phyloP scores from a whole-genome alignment of 2,329 filamentous ascomycete genomes.

The Penicillium sp. region DNA sequence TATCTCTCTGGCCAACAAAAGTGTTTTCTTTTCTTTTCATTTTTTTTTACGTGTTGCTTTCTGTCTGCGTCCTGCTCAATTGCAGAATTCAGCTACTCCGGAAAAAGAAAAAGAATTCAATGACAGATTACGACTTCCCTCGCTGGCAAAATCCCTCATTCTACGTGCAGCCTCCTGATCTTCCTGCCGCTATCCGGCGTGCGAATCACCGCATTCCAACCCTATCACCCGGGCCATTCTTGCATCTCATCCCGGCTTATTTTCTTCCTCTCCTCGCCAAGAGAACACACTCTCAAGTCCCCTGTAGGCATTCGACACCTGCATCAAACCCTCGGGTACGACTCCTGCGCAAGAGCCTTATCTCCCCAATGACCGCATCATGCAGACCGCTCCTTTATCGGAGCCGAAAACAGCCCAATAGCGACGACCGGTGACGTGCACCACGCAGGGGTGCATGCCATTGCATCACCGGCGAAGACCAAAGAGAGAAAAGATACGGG shows the following conservation, averaged over 20 bases:
- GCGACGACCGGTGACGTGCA: neutral
- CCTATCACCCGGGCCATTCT: no score
- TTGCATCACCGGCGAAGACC: neutral
- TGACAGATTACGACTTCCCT: no score
- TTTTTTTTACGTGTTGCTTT: neutral
- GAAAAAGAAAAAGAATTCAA: neutral
- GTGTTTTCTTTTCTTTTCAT: constrained; percentile 8
- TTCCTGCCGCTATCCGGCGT: no score
- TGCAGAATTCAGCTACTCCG: neutral
- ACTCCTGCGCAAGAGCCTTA: constrained; percentile 4
- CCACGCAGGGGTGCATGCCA: neutral
- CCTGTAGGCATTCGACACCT: no score
- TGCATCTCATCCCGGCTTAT: no score
- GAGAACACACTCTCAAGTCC: neutral
- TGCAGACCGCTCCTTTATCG: constrained; percentile 9
- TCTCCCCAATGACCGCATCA: constrained; percentile 7
- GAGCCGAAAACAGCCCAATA: neutral
- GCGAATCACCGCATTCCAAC: no score
- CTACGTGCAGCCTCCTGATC: no score
- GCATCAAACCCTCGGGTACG: neutral
- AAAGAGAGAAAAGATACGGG: neutral
- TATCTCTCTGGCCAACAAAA: constrained; percentile 18
- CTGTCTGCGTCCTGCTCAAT: neutral
- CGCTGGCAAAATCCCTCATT: no score
- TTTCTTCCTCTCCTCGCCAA: no score